These are phyloP conservation scores for Neospermospora avenae DNA, from an alignment of 2,329 filamentous ascomycete genomes.

Conservation along the genomic window DNA sequence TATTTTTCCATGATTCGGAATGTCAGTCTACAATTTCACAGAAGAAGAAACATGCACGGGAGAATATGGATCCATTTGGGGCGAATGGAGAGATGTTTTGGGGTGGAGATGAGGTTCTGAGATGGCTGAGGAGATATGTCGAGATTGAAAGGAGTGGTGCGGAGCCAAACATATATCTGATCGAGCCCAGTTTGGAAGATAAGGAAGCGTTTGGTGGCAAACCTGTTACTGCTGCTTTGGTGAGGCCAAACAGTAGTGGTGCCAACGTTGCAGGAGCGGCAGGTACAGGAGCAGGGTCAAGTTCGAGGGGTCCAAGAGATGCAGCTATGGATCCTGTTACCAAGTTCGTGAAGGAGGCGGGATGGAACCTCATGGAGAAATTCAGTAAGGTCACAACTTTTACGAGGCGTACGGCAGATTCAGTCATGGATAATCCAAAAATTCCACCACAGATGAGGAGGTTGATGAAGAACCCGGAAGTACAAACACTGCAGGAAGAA, in stretches of 20 bases:
- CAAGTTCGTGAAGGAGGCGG: constrained; percentile 89
- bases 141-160: constrained; percentile 77
- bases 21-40: constrained; percentile 94
- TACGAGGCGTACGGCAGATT: constrained; percentile 85
- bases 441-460: constrained; percentile 84
- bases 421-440: constrained; percentile 86
- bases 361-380: constrained; percentile 95
- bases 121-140: constrained; percentile 85
- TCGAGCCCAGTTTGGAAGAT: constrained; percentile 85
- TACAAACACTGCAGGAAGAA: constrained; percentile 92
- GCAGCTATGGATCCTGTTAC: constrained; percentile 88
- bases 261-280: constrained; percentile 36
- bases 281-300: constrained; percentile 36
- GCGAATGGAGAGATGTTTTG: constrained; percentile 88
- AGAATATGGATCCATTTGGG: constrained; percentile 88
- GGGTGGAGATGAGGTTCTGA: constrained; percentile 92
- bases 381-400: constrained; percentile 97
- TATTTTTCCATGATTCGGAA: constrained; percentile 98
- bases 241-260: constrained; percentile 36
- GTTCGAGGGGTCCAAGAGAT: constrained; percentile 48
- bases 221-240: constrained; percentile 42
- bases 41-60: constrained; percentile 78
- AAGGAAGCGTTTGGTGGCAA: constrained; percentile 64
- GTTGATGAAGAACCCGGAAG: constrained; percentile 85
- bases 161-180: constrained; percentile 86